These are phyloP conservation scores for Marchantia paleacea DNA, from an alignment of 225 moss, liverwort and hornwort species.

Conservation along the genomic window DNA sequence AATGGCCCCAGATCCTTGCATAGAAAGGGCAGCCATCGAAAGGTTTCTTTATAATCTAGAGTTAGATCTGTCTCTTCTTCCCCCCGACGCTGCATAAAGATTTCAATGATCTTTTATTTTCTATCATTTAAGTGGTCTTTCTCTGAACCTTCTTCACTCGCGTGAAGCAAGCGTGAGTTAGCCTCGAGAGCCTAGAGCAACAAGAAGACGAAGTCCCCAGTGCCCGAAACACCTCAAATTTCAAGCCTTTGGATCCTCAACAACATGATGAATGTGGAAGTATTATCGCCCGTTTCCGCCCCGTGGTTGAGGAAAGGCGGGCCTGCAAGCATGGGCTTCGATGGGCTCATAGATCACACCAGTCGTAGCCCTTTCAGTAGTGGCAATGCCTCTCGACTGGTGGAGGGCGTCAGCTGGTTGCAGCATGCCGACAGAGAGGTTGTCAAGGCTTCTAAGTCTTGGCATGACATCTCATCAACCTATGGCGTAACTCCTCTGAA, in stretches of 20 bases:
- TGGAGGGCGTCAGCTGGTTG: constrained; percentile 34
- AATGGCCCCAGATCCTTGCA: constrained; percentile 49
- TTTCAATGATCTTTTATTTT: constrained; percentile 6
- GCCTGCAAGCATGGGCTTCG: constrained; percentile 29
- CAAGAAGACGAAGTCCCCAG: constrained; percentile 7
- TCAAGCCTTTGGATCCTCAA: constrained; percentile 4
- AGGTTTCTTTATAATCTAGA: constrained; percentile 42
- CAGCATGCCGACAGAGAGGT: constrained; percentile 34
- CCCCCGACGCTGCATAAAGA: constrained; percentile 40
- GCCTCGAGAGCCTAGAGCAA: constrained; percentile 18
- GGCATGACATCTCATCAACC: constrained; percentile 25
- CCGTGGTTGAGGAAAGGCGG: constrained; percentile 40
- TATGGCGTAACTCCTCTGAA: constrained; percentile 13
- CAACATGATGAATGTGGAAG: constrained; percentile 45
- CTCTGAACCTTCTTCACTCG: constrained; percentile 21
- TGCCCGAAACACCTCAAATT: constrained; percentile 3
- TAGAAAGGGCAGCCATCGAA: constrained; percentile 35
- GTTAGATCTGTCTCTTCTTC: constrained; percentile 36
- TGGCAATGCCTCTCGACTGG: constrained; percentile 23
- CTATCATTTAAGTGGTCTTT: constrained; percentile 19
- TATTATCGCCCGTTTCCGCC: constrained; percentile 26
- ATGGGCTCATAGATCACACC: constrained; percentile 23
- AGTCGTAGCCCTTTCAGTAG: constrained; percentile 16
- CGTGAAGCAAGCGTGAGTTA: constrained; percentile 25
- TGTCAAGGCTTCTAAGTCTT: constrained; percentile 17